Base-by-base conservation (phyloP, 331 rosid genomes). In the Malus hybrid region DNA sequence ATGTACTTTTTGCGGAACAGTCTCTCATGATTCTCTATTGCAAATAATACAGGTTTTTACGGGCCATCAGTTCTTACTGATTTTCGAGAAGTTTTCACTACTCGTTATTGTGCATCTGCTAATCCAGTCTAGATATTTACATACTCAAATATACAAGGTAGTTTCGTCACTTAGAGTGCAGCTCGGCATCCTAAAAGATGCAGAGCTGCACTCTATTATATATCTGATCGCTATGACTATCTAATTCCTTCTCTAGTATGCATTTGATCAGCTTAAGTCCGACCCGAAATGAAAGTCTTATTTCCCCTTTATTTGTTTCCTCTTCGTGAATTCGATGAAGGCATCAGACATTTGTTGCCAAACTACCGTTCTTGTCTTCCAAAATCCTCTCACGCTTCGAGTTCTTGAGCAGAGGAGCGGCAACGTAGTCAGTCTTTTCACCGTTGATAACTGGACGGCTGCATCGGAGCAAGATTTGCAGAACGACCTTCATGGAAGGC, bases 401-500 rank as follows among this genome's bases (percentile, higher is more conserved):
- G 74, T 83, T 88, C 81, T 75, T 78, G 55, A 90, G 90, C 52
- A 85, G 88, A 19, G 97, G 91, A 76, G 71, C 81, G 53, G 8
- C 77, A 42, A 77, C 72, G 28, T 62, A 39, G 15, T 66, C 78
- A 7, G 22, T 72, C 82, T 82, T 93, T 22, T 82, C 86, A 56
- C 70, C 75, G 8, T 20, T 44, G 39, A 55, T 61, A 14, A 66
- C 77, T 9, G 70, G 71, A 15, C 74, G 78, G 16, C 55, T 55
- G 57, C 77, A 62, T 7, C 36, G 77, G n/a, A 67, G 80, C 75
- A 90, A 74, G 50, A 85, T 8, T 22, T 82, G 69, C 62, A 85
- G 24, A 18, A 87, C 96, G 57, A 78, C 89, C 67, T 94, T 82
- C 97, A 92, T 94, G 78, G 90, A 74, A 53, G 98, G 98, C 83